A percentile compares a stretch with the other conserved stretches of the same genome.
These are phyloP conservation scores for Phaffia tasmanica DNA, from an alignment of 768 basidiomycete genomes.

Conservation along the genomic window DNA sequence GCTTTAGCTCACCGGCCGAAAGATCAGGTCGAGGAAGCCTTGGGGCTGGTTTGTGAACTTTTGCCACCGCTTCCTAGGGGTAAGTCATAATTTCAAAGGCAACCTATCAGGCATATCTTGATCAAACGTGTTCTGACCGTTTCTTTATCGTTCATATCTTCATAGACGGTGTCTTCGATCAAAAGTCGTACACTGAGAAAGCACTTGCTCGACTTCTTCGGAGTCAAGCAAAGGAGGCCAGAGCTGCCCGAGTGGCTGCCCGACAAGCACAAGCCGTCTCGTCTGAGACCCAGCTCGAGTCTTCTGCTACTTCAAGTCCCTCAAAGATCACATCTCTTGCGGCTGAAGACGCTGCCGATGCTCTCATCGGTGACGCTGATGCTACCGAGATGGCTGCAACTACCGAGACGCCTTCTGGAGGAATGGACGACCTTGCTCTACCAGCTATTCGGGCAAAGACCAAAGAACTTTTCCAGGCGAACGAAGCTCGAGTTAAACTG, in stretches of 20 bases:
- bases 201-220: constrained; percentile 62
- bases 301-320: constrained; percentile 25
- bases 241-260: neutral
- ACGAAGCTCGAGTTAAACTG: constrained; percentile 51
- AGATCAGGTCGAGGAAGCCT: constrained; percentile 89
- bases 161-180: constrained; percentile 88
- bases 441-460: constrained; percentile 35
- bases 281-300: neutral
- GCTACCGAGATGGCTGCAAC: constrained; percentile 29
- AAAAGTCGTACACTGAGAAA: constrained; percentile 80
- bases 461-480: constrained; percentile 43
- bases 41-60: constrained; percentile 78
- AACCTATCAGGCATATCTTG: neutral
- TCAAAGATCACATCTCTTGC: constrained; percentile 31
- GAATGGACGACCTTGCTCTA: constrained; percentile 29
- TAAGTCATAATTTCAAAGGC: constrained; percentile 34
- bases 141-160: neutral
- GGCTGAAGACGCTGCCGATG: constrained; percentile 32
- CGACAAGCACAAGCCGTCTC: constrained; percentile 3
- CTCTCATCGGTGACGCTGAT: constrained; percentile 14
- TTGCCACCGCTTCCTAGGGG: constrained; percentile 90
- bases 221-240: constrained; percentile 60
- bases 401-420: constrained; percentile 34
- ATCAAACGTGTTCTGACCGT: too few relatives aligned
- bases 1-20: constrained; percentile 92